These are phyloP conservation scores for Saturnispora besseyi DNA, from an alignment of 805 yeast species.

Conservation along the genomic window DNA sequence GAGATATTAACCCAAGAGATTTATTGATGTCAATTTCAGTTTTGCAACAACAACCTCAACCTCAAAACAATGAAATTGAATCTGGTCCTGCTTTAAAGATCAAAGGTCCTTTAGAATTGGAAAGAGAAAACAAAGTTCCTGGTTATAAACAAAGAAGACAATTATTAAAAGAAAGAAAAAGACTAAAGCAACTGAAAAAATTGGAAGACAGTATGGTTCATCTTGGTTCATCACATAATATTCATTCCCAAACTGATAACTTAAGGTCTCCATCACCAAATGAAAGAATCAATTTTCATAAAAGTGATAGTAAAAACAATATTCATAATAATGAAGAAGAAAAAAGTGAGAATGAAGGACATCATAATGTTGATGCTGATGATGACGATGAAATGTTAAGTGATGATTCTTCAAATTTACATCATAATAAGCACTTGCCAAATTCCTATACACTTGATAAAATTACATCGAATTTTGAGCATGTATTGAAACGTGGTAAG, in stretches of 20 bases:
- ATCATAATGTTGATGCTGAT: background rate
- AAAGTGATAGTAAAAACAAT: background rate
- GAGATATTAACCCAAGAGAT: constrained; percentile 70
- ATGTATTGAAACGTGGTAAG: constrained; percentile 5
- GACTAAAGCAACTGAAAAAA: constrained; percentile 3
- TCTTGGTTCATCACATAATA: background rate
- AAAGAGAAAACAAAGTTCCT: constrained; percentile 17
- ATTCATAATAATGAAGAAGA: background rate
- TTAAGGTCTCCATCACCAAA: background rate
- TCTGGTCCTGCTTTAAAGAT: constrained; percentile 75
- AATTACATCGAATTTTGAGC: constrained; percentile 8
- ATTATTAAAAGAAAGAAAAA: constrained; percentile 15
- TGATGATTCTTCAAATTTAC: background rate
- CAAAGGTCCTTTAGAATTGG: constrained; percentile 69
- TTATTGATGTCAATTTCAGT: constrained; percentile 77
- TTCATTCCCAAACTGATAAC: background rate
- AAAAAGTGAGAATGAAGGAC: background rate
- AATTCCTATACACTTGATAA: background rate
- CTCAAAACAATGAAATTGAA: constrained; percentile 32
- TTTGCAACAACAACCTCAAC: constrained; percentile 47
- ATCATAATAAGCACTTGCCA: background rate
- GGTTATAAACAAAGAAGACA: constrained; percentile 20
- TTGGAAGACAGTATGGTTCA: background rate
- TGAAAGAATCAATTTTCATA: background rate
- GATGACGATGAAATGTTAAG: background rate